Evolutionary conservation across 768 basidiomycete genomes (phyloP).

Genomic region (Pholiota molesta): DNA sequence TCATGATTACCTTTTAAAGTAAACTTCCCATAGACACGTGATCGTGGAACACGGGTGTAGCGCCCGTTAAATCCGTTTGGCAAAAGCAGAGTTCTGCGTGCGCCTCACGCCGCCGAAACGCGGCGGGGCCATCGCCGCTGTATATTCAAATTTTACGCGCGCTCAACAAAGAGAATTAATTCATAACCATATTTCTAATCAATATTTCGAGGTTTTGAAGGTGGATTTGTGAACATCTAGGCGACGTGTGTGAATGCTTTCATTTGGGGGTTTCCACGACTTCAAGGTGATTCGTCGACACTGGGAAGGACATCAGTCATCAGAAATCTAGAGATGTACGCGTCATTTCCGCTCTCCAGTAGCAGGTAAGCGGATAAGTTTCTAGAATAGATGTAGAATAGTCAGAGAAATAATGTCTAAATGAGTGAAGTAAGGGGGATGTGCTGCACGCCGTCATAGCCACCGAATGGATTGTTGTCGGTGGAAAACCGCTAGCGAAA

Average conservation of each 20-base stretch:
- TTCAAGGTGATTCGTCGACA: background rate
- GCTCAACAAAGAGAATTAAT: background rate
- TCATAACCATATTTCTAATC: background rate
- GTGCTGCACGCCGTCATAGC: background rate
- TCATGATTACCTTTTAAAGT: background rate
- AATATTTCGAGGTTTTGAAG: background rate
- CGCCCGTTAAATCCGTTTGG: conserved; percentile 13
- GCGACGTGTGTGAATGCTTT: conserved; percentile 9
- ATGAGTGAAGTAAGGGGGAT: conserved; percentile 1
- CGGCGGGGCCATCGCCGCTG: background rate
- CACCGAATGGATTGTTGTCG: conserved; percentile 1
- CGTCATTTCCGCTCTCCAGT: conserved; percentile 1
- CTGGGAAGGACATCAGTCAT: conserved; percentile 7
- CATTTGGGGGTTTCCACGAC: conserved; percentile 8
- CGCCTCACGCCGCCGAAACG: background rate
- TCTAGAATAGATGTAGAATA: background rate
- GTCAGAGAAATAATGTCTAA: conserved; percentile 9
- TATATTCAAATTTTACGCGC: background rate
- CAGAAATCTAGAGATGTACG: conserved; percentile 9
- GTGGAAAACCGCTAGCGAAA: background rate
- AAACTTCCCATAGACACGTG: background rate
- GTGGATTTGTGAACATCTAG: background rate
- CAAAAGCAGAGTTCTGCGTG: conserved; percentile 1
- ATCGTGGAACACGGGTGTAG: conserved; percentile 7
- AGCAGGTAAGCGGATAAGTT: conserved; percentile 1